Evolutionary conservation across 192 early-diverging fungal genomes (phyloP), one percentile per base, ranked within the genome.

Genomic region (Coemansia sp.): DNA sequence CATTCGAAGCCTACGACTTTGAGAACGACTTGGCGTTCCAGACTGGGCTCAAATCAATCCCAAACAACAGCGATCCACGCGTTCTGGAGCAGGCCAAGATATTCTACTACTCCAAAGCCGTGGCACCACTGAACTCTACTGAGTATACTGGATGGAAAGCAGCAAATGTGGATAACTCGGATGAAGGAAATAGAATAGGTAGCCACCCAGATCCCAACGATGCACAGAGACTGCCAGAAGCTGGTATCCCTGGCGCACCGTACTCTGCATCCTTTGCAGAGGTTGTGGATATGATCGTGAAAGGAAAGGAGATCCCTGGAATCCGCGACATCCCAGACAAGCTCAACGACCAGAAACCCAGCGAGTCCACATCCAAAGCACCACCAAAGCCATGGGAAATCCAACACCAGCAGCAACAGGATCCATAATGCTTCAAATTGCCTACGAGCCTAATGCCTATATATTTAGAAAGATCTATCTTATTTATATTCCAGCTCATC

Each of bases 311-410:
- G 28, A 58, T 81, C 26, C 72, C 72, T 0, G 78, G 72, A 1
- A 75, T 75, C 39, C 60, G 69, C 48, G 42, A 72, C 4, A 81
- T 81, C 18, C 72, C 78, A 8, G 78, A 81, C 45, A 43, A 67
- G 33, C 46, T 81, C 21, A 81, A 66, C 45, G 40, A 62, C 2
- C 53, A 72, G n/a, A 25, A 18, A 9, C 72, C 78, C 31, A 81
- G 78, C 33, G 48, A 29, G 12, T 81, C 78, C 8, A 65, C 69
- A 25, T 6, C 43, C 20, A 58, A 35, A 13, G 66, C 70, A 7
- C 78, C 78, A 8, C 69, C 59, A 31, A 81, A 81, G 64, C 78
- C 78, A 42, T 81, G 78, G 78, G 78, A 81, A 33, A 43, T 23
- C 7, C 62, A 71, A 25, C 53, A 56, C 29, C 20, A 56, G 30